Evolutionary conservation across 176 grass and related monocot species (phyloP), one percentile per base, ranked within the genome.

Genomic region (Elymus sibiricus): DNA sequence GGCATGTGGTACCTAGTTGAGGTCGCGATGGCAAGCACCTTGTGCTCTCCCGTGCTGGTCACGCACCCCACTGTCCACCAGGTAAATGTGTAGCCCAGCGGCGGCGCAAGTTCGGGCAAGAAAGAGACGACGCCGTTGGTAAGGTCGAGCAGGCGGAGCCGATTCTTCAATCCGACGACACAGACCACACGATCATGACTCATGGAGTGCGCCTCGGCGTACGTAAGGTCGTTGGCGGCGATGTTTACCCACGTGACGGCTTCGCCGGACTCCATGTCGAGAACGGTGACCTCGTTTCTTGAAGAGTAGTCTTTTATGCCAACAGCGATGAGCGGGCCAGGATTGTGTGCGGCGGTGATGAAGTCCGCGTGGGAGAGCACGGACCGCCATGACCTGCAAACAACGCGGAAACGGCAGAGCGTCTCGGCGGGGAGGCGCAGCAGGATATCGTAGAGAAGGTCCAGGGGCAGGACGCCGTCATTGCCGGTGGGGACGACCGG

Each of bases 1-100:
- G 2, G 8, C 8, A n/a, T n/a, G n/a, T 22, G 3, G 17, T 7
- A 0, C 14, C 2, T 12, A 0, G 3, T 1, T 2, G 7, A 4
- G 15, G 15, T 19, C 14, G 15, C 0, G 12, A 65, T 65, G 15
- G 6, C 16, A 7, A 68, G 29, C 64, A 68, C 29, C 65, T 69
- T 65, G 63, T 65, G 13, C 27, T 65, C 63, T 31, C 2, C 63
- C 29, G 64, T 35, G 3, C 31, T 35, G 64, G 31, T 1, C 6
- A 5, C 28, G 6, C 28, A 6, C 0, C 14, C 28, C 1, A 67
- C 16, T 0, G 6, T 34, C 17, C 31, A 37, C 65, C 31, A 69
- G 31, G 7, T 10, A 1, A 15, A 8, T 47, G 1, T 15, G 6
- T 6, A 7, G 29, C 2, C 14, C 6, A 1, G 7, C 1, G 32